These are phyloP conservation scores for Brettanomyces anomalus DNA, from an alignment of 805 yeast genomes.

Conservation along the genomic window DNA sequence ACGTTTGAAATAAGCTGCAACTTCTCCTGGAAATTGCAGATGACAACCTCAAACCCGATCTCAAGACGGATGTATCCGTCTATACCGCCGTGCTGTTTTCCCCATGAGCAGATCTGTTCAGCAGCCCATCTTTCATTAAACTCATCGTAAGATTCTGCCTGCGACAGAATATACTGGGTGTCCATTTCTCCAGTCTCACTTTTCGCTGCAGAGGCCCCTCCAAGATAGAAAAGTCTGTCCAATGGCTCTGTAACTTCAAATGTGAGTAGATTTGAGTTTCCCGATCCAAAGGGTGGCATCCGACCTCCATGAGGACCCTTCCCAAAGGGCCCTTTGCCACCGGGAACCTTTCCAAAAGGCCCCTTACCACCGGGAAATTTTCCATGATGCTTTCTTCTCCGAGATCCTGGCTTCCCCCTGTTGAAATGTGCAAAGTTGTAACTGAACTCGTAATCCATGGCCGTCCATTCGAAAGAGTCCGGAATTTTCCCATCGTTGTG, in stretches of 20 bases:
- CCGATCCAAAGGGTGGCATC: slow-evolving; percentile 2
- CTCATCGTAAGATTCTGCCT: slow-evolving; percentile 20
- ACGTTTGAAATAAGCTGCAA: slow-evolving; percentile 38
- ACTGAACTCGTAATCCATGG: slow-evolving; percentile 56
- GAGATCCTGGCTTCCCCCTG: slow-evolving; percentile 7
- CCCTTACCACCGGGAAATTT: slow-evolving; percentile 1
- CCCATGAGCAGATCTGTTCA: slow-evolving; percentile 47
- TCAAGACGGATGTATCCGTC: slow-evolving; percentile 55
- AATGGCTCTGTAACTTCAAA: slow-evolving; percentile 40
- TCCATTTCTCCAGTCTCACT: slow-evolving; percentile 53
- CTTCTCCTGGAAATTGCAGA: slow-evolving; percentile 50
- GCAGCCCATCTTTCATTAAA: slow-evolving; percentile 40
- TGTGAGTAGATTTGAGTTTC: slow-evolving; percentile 29
- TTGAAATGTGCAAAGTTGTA: slow-evolving; percentile 31
- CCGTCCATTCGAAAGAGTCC: slow-evolving; percentile 48
- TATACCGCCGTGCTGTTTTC: slow-evolving; percentile 33
- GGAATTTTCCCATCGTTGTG: slow-evolving; percentile 31
- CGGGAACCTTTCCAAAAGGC: background rate
- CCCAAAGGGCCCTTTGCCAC: slow-evolving; percentile 1
- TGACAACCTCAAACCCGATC: slow-evolving; percentile 50
- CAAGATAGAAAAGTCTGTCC: slow-evolving; percentile 41
- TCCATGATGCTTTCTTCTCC: background rate
- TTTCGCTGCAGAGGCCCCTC: slow-evolving; percentile 66
- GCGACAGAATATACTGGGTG: slow-evolving; percentile 36
- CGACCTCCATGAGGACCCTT: background rate